A percentile compares a stretch with the other conserved stretches of the same genome.
Evolutionary conservation across 352 stramenopile genomes (phyloP).

Genomic region (Globisporangium recalcitrans): DNA sequence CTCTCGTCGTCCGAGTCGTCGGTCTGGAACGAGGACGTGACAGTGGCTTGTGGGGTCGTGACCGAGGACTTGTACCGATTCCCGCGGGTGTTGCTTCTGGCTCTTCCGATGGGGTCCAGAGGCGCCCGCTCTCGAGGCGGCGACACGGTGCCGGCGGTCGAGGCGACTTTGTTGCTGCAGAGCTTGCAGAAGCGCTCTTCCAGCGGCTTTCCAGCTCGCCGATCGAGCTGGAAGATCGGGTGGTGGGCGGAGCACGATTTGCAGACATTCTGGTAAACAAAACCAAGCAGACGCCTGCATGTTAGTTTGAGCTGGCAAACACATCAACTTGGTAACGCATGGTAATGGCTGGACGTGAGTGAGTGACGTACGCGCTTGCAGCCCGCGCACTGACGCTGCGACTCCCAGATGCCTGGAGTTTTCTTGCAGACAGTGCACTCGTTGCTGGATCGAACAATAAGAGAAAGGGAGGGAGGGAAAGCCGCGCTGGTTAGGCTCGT

Average conservation of each 20-base stretch:
- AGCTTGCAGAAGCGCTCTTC: conserved; percentile 12
- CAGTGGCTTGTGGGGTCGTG: background rate
- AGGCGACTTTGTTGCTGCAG: conserved; percentile 10
- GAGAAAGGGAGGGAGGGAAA: background rate
- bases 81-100: background rate
- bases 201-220: background rate
- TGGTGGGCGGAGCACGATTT: conserved; percentile 7
- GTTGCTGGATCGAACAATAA: conserved; percentile 6
- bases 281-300: background rate
- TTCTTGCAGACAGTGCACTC: conserved; percentile 8
- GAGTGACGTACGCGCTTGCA: background rate
- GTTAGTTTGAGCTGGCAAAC: background rate
- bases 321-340: background rate
- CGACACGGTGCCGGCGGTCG: conserved; percentile 1
- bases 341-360: background rate
- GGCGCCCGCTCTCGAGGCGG: background rate
- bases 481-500: background rate
- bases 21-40: conserved; percentile 13
- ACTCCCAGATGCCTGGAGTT: conserved; percentile 11
- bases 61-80: background rate
- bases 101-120: conserved; percentile 8
- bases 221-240: conserved; percentile 4
- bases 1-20: conserved; percentile 3
- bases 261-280: conserved; percentile 2
- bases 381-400: conserved; percentile 4